Base-by-base conservation (phyloP, 768 basidiomycete genomes). In the Lactarius trivialis region DNA sequence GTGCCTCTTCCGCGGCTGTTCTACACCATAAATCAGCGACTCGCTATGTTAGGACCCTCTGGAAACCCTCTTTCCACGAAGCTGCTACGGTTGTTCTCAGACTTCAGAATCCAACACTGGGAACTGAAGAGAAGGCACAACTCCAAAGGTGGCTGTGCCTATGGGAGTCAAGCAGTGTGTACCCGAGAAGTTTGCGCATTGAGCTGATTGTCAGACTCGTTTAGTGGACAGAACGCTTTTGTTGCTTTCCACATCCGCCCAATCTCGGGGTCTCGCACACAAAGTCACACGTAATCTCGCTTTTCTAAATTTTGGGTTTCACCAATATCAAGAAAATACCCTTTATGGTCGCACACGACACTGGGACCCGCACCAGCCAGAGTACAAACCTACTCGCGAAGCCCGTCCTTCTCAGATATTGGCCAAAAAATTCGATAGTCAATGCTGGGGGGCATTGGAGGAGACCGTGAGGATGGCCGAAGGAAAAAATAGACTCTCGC, bases 171-270 rank as follows among this genome's bases (percentile, higher is more conserved):
- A 66, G 50, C 17, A 26, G 67, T 66, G 58, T 48, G 67, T 34
- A 12, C 1, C n/a, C 11, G 7, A 14, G 12, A 41, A 15, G 49
- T 61, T 12, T 17, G 14, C 24, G 17, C 21, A 4, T 28, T 32
- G 24, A 19, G 9, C 30, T 32, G 32, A 26, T 37, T 15, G 4
- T 43, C 48, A 43, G 36, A 39, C 19, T 17, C 50, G 41, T 11
- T 39, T 62, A 91, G 89, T 88, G 72, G 88, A 91, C 68, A 79
- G 78, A 61, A 89, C 88, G 0, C 76, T 91, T 43, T 76, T 77
- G 34, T 66, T 91, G 9, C 70, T 91, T 51, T 79, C 82, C 72
- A 81, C 77, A 30, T 85, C 89, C n/a, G 80, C 82, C 4, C 76
- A 77, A 60, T 80, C 82, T 36, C 81, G 86, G 30, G 89, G 89